Base-by-base conservation (phyloP, 257 asterid species). In the Agastache rugosa region DNA sequence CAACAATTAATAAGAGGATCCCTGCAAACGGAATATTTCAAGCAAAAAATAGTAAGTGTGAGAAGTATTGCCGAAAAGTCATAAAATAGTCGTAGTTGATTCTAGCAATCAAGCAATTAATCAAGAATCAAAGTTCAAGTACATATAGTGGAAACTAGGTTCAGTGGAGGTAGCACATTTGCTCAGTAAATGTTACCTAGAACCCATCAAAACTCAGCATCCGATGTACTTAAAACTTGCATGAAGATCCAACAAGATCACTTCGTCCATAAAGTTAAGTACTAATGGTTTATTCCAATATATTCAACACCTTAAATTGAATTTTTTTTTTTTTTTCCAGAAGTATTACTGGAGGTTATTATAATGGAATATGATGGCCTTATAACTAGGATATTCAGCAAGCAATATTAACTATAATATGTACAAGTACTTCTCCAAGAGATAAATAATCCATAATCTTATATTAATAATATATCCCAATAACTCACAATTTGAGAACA, bases 1-100 rank as follows among this genome's bases (percentile, higher is more conserved):
- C 99, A 95, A 78, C 97, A 92, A 80, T 89, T 95, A 75, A 89
- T 86, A 45, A 95, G 89, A 7, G 99, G 89, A 54, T 86, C 89
- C 88, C 99, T 95, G 89, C 86, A 72, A 61, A 56, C 2, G 61
- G 6, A 70, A 75, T 75, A 71, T 20, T 35, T 20, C 45, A 61
- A 75, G 22, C 11, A 63, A 63, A 39, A 39, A 63, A 72, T 67
- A 61, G 56, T 60, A 68, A 76, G 47, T 4, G 37, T 56, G 35
- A 16, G 64, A 75, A 53, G 39, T 50, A 58, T 35, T 75, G 27
- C 39, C 48, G 54, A 47, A 55, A 19, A 67, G 69, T 27, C 72
- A 44, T 47, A 25, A 16, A 48, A 23, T n/a, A 17, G 45, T 65
- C 34, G 35, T 27, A 47, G 14, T 47, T 39, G 56, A 8, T 63